Percentiles rank a stretch among this genome's conserved stretches.
These are phyloP conservation scores for Crithidia thermophila DNA, from an alignment of 208 protist species.

Conservation along the genomic window DNA sequence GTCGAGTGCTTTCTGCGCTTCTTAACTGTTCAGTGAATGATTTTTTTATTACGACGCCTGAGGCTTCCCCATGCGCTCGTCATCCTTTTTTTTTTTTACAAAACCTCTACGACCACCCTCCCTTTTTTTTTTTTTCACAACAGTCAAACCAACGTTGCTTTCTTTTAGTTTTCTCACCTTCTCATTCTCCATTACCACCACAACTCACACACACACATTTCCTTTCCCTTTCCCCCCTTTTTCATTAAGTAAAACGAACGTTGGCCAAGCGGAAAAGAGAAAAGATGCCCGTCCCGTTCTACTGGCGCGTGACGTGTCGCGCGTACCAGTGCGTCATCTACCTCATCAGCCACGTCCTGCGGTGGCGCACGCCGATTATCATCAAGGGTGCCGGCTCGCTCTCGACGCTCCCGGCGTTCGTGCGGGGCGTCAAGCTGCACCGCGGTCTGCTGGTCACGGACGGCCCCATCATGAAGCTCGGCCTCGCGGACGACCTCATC, in stretches of 20 bases:
- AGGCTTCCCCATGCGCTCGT: too few relatives aligned
- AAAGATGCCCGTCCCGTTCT: conserved; percentile 42
- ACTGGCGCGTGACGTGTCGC: conserved; percentile 38
- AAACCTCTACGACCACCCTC: too few relatives aligned
- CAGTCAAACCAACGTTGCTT: too few relatives aligned
- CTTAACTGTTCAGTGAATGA: too few relatives aligned
- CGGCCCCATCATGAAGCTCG: conserved; percentile 51
- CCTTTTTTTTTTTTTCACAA: not conserved
- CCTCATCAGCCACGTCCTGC: conserved; percentile 31
- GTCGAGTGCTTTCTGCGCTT: too few relatives aligned
- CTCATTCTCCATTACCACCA: too few relatives aligned
- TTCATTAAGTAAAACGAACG: not conserved
- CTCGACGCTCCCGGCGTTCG: conserved; percentile 34
- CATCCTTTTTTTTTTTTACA: too few relatives aligned
- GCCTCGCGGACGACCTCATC: conserved; percentile 45
- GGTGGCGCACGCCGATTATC: conserved; percentile 38
- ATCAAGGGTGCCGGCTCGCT: conserved; percentile 41
- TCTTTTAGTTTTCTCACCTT: too few relatives aligned
- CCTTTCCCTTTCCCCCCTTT: not conserved
- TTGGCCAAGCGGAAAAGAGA: not conserved
- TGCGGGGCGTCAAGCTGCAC: conserved; percentile 38
- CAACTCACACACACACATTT: too few relatives aligned
- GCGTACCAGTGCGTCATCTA: conserved; percentile 35
- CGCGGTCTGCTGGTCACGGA: conserved; percentile 62
- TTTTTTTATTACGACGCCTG: too few relatives aligned